Evolutionary conservation across 345 rosid species (phyloP).

Genomic region (Citrus medica): DNA sequence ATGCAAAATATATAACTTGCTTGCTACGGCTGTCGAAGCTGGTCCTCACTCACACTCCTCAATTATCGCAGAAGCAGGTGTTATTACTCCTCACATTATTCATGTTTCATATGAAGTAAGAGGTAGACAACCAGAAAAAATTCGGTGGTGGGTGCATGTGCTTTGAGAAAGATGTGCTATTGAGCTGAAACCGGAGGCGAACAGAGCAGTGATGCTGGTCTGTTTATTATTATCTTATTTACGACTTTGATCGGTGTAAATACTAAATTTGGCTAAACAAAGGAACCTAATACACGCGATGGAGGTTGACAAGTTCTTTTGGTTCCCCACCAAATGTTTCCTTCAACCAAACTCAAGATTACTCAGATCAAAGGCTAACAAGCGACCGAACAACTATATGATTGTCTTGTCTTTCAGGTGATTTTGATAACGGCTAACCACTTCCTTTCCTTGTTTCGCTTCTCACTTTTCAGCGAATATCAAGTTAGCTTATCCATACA

Average conservation of each 20-base stretch:
- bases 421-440: slow-evolving; percentile 11
- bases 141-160: too few species aligned
- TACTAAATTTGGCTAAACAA: background rate
- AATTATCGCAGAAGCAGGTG: background rate
- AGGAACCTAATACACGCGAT: slow-evolving; percentile 10
- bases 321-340: slow-evolving; percentile 9
- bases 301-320: background rate
- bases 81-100: too few species aligned
- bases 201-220: background rate
- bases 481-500: background rate
- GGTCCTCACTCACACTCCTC: background rate
- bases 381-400: background rate
- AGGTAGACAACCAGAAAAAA: too few species aligned
- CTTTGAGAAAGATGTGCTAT: too few species aligned
- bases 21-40: background rate
- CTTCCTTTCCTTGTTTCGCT: slow-evolving; percentile 3
- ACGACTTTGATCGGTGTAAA: background rate
- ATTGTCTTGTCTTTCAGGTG: slow-evolving; percentile 7
- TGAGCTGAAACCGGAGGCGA: background rate
- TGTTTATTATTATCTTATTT: background rate
- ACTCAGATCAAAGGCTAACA: background rate
- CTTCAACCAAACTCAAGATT: background rate
- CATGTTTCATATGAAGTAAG: background rate
- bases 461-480: background rate
- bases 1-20: background rate